Base-by-base conservation (phyloP, 208 protist genomes). In the Crithidia brevicula region DNA sequence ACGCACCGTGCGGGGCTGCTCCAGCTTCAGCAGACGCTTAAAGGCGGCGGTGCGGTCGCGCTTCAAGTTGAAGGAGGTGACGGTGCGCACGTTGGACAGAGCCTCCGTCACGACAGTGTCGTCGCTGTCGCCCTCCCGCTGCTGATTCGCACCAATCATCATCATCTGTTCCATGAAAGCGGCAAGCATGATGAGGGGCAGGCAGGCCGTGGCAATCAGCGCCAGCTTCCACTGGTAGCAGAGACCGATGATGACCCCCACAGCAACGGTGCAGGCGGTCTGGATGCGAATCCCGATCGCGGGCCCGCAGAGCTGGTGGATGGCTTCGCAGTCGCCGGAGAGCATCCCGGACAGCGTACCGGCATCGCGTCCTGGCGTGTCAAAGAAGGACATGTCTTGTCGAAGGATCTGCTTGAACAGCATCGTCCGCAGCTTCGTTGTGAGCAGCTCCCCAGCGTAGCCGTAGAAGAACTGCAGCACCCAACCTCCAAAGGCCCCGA, bases 311-410 rank as follows among this genome's bases (percentile, higher is more conserved):
- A 94, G 77, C 68, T 92, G 88, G 53, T 91, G 88, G 7, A 94
- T 76, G 4, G 83, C 82, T 72, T 94, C 85, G 62, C 88, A 92
- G 67, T 92, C 88, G 42, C 88, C 85, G 38, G 85, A 88, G 16
- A 94, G 84, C 78, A 94, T 87, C 16, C 81, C 81, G 8, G 81
- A 67, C n/a, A 94, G 76, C 5, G 75, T 80, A 23, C 85, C 88
- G 7, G 88, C 74, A 50, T 94, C 88, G 25, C 84, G 78, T 4
- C 82, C 77, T 3, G 81, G 83, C 43, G 77, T 89, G 64, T 95
- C 89, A 54, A 93, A 95, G 74, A 93, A 95, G 73, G 58, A 88
- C 81, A 91, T 89, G 67, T 95, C 89, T 62, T 95, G 89, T 3
- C 86, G 81, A 11, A 94, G 59, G 27, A 94, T 89, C 50, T 88